Conservation (phyloP, 257 asterid genomes). For the Sherardia arvensis region DNA sequence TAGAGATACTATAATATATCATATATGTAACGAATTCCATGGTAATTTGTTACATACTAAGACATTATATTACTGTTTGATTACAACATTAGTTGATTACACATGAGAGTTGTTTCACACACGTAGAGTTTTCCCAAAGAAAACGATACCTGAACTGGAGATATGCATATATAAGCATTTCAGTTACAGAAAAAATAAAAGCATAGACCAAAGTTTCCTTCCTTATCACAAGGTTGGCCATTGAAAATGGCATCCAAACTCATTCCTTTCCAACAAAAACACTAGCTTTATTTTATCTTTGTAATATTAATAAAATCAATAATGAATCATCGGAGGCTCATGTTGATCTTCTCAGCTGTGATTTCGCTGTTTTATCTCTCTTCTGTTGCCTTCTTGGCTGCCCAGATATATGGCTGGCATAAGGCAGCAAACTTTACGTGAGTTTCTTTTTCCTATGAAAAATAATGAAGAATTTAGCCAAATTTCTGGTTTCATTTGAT, state of each 20-base stretch:
- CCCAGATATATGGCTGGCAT: conserved; percentile 39
- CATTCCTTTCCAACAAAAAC: too few species aligned
- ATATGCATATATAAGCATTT: not conserved
- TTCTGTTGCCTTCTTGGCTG: conserved; percentile 13
- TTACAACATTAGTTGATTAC: not conserved
- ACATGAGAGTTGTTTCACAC: not conserved
- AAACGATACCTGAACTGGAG: not conserved
- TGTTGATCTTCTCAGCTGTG: conserved; percentile 33
- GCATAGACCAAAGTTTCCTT: not conserved
- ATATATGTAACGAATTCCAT: too few species aligned
- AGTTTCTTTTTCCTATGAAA: not conserved
- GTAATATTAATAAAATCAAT: too few species aligned
- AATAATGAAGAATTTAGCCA: conserved; percentile 1
- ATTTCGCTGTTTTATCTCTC: conserved; percentile 20
- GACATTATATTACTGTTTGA: too few species aligned
- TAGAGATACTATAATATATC: too few species aligned
- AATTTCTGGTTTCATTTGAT: conserved; percentile 9
- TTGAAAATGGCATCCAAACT: not conserved
- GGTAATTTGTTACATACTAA: too few species aligned
- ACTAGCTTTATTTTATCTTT: too few species aligned
- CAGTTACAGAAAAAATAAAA: not conserved
- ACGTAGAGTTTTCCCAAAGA: not conserved
- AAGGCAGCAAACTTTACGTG: conserved; percentile 8
- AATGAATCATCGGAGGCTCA: conserved; percentile 36
- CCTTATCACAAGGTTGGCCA: not conserved